Conservation (phyloP, 2,329 filamentous ascomycete species). For the Conoideocrella luteorostrata region DNA sequence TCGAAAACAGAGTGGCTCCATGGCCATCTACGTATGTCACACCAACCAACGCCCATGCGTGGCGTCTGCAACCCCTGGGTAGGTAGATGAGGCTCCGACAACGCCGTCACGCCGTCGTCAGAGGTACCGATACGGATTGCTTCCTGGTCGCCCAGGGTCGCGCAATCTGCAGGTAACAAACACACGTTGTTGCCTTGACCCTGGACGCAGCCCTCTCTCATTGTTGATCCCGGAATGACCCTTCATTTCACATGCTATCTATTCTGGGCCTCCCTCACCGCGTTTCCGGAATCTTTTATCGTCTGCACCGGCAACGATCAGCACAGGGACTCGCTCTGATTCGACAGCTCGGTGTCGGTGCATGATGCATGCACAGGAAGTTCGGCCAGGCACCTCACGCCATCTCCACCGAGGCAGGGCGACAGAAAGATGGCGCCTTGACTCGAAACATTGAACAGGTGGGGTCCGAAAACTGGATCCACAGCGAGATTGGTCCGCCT, state of each 20-base stretch:
- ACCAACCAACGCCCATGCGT: too few species aligned
- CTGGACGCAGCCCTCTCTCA: too few species aligned
- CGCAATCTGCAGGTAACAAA: too few species aligned
- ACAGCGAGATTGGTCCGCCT: slow-evolving; percentile 3
- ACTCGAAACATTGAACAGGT: slow-evolving; percentile 1
- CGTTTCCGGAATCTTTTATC: not conserved
- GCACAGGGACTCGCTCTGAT: not conserved
- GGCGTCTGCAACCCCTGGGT: too few species aligned
- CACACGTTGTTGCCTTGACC: too few species aligned
- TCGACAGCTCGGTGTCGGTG: not conserved
- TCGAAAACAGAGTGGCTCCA: too few species aligned
- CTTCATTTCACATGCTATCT: not conserved
- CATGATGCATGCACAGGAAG: not conserved
- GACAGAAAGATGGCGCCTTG: not conserved
- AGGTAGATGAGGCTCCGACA: too few species aligned
- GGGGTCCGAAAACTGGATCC: not conserved
- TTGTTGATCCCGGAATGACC: too few species aligned
- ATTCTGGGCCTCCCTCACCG: not conserved
- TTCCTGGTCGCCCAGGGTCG: too few species aligned
- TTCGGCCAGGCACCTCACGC: not conserved
- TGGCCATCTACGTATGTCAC: too few species aligned
- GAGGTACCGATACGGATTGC: too few species aligned
- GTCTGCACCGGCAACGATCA: not conserved
- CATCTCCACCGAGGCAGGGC: not conserved
- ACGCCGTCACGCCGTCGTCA: too few species aligned